These are phyloP conservation scores for Phylloporus sp. DNA, from an alignment of 1,284 basidiomycete genomes.

Conservation along the genomic window DNA sequence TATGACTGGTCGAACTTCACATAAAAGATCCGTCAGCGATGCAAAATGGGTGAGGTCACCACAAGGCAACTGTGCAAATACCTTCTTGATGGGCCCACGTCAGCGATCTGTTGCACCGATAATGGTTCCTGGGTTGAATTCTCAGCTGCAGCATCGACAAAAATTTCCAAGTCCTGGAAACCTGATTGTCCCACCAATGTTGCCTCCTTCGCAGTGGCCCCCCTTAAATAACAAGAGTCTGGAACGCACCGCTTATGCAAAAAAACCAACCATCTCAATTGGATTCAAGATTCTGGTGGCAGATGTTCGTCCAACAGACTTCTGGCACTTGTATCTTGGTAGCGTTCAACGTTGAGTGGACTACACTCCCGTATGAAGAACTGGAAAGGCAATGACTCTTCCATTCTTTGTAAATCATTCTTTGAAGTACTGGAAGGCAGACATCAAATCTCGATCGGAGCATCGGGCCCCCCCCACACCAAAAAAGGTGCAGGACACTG, in stretches of 20 bases:
- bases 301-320: conserved; percentile 26
- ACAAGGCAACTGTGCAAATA: neutral
- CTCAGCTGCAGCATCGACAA: conserved; percentile 17
- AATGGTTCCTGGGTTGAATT: conserved; percentile 30
- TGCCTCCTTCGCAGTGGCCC: conserved; percentile 1
- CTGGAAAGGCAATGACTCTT: conserved; percentile 10
- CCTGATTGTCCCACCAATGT: conserved; percentile 26
- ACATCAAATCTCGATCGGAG: conserved; percentile 20
- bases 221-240: neutral
- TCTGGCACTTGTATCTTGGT: no score
- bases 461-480: no score
- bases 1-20: neutral
- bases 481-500: no score
- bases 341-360: neutral
- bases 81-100: conserved; percentile 5
- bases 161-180: conserved; percentile 17
- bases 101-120: conserved; percentile 18
- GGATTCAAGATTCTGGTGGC: conserved; percentile 23
- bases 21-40: neutral
- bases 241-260: conserved; percentile 8
- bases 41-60: neutral
- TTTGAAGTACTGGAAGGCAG: conserved; percentile 25
- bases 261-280: neutral
- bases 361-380: conserved; percentile 1
- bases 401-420: conserved; percentile 25